phyloP scores from a whole-genome alignment of 2,329 filamentous ascomycete species.

The Penicillium oxalicum region DNA sequence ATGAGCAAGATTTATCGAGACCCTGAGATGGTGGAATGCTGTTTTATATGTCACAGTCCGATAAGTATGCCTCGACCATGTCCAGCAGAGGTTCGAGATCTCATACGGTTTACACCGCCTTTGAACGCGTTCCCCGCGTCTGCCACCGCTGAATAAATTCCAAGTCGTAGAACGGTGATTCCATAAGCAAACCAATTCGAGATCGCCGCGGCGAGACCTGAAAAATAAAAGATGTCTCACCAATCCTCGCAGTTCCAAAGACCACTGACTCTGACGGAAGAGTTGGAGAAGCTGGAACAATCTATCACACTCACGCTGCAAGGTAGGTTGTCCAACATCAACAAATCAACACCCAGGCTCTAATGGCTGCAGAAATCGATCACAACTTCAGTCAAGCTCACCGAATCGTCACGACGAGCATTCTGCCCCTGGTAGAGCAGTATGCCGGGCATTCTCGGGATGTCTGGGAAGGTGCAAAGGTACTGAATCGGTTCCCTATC shows the following conservation, averaged over 20 bases:
- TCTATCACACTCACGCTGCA: slow-evolving; percentile 94
- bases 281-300: slow-evolving; percentile 92
- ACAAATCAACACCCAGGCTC: slow-evolving; percentile 10
- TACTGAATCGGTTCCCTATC: slow-evolving; percentile 28
- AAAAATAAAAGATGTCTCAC: slow-evolving; percentile 46
- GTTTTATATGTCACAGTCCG: too few relatives aligned
- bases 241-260: slow-evolving; percentile 45
- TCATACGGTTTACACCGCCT: slow-evolving; percentile 30
- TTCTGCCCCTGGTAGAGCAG: slow-evolving; percentile 87
- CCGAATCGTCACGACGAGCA: slow-evolving; percentile 88
- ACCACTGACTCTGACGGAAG: slow-evolving; percentile 77
- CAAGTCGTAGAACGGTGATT: background rate
- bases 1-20: too few relatives aligned
- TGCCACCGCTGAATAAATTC: slow-evolving; percentile 1
- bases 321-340: slow-evolving; percentile 48
- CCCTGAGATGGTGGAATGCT: too few relatives aligned
- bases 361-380: slow-evolving; percentile 70
- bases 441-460: slow-evolving; percentile 90
- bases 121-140: slow-evolving; percentile 26
- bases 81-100: too few relatives aligned
- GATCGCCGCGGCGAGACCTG: background rate
- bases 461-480: slow-evolving; percentile 96
- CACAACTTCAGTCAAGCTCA: slow-evolving; percentile 97
- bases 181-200: too few relatives aligned
- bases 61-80: too few relatives aligned